Conservation (phyloP, 176 grass and related monocot genomes). For the Rhynchospora tenuis region DNA sequence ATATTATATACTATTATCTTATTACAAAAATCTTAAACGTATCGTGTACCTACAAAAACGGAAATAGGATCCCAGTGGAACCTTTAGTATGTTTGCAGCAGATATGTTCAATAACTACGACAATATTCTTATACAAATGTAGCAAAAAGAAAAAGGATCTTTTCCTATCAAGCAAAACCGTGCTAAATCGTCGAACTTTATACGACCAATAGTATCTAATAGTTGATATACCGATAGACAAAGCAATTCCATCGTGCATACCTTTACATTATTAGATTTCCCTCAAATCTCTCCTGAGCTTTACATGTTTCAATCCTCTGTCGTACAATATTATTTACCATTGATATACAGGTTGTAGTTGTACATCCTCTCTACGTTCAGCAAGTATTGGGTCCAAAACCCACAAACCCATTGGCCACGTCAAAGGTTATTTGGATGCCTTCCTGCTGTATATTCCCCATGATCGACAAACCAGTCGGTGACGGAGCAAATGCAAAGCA, state of each 20-base stretch:
- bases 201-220: not conserved
- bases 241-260: not conserved
- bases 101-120: not conserved
- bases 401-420: slow-evolving; percentile 53
- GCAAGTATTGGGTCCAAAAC: slow-evolving; percentile 86
- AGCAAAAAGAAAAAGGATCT: not conserved
- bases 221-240: not conserved
- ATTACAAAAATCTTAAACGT: too few relatives aligned
- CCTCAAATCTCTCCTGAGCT: not conserved
- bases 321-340: not conserved
- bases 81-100: not conserved
- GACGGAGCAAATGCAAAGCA: slow-evolving; percentile 88
- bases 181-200: not conserved
- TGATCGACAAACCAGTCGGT: slow-evolving; percentile 51
- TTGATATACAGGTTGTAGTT: not conserved
- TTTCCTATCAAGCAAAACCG: not conserved
- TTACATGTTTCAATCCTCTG: not conserved
- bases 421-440: slow-evolving; percentile 89
- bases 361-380: slow-evolving; percentile 1
- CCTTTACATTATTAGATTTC: not conserved
- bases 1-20: too few relatives aligned
- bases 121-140: not conserved
- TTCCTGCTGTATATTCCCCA: slow-evolving; percentile 88
- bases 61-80: not conserved
- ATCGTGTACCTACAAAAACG: not conserved